Evolutionary conservation across 352 stramenopile species (phyloP), one percentile per base, ranked within the genome.

Genomic region (Phytophthora boehmeriae): DNA sequence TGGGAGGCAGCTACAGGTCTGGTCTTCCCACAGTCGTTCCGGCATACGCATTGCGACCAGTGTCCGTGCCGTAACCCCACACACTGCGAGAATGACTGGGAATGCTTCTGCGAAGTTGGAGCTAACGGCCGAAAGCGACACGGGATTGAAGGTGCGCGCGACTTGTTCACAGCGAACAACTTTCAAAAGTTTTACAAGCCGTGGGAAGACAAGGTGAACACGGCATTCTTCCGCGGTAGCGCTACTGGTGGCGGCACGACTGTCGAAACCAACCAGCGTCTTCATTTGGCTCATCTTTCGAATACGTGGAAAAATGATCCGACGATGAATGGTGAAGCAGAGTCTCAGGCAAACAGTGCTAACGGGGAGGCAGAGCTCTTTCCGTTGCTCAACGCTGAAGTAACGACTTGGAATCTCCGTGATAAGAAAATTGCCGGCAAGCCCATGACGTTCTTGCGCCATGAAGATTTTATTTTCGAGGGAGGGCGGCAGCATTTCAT

Each of bases 191-290:
- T 98, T 65, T 88, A 97, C 53, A 88, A 93, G 45, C 83, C 85
- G 5, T 99, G 97, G 97, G 86, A 97, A 57, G 93, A 99, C 36
- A 98, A 99, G 61, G 85, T 98, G 17, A 78, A 96, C 47, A 99
- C 96, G 10, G 97, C 97, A 6, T 99, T 99, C 70, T 99, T 99
- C 76, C 93, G 97, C 59, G 97, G 97, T 32, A 98, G 96, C 23
- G 94, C 96, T 1, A 99, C 97, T 20, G 97, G 97, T 17, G 95
- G 93, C 20, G 97, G 97, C 32, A 98, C 93, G 13, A 98, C 91
- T 2, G 87, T 95, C 38, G 82, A 98, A 22, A 99, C 95, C 28
- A 99, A 99, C 73, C 97, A 99, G 73, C 95, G 97, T 16, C 73
- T 99, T 16, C 92, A 97, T 51, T 68, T 97, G 17, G 83, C 93